Percentiles rank a stretch among this genome's conserved stretches.
Conservation (phyloP, 1,284 basidiomycete species). For the Inonotus obliquus region DNA sequence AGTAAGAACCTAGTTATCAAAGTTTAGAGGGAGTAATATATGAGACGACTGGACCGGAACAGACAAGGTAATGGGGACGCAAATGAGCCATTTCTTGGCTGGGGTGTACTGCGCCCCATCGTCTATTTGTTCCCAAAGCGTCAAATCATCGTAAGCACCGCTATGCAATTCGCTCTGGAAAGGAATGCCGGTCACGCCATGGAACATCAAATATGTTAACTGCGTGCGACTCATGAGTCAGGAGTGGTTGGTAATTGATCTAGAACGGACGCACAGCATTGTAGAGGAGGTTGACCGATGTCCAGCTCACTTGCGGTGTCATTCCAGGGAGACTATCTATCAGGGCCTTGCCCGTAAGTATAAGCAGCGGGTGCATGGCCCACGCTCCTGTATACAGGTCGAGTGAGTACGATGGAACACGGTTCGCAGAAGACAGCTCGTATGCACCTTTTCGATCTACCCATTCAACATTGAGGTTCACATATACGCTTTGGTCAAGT, state of each 20-base stretch:
- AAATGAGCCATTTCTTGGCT: conserved; percentile 96
- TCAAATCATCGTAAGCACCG: conserved; percentile 96
- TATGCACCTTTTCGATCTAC: conserved; percentile 92
- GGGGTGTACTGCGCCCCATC: conserved; percentile 98
- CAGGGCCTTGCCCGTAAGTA: conserved; percentile 85
- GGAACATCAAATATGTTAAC: conserved; percentile 98
- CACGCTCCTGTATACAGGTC: conserved; percentile 70
- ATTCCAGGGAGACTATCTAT: conserved; percentile 94
- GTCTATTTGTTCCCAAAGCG: conserved; percentile 99
- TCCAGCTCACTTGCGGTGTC: conserved; percentile 94
- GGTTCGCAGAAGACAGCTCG: neutral
- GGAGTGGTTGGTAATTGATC: neutral
- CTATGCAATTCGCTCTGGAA: conserved; percentile 86
- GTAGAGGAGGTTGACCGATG: conserved; percentile 89
- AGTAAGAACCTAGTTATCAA: conserved; percentile 73
- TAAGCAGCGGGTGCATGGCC: conserved; percentile 95
- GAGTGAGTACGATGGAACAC: neutral
- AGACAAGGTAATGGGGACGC: conserved; percentile 86
- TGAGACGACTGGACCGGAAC: conserved; percentile 31
- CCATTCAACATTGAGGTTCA: conserved; percentile 96
- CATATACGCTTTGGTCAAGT: conserved; percentile 77
- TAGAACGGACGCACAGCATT: conserved; percentile 66
- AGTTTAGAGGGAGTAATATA: conserved; percentile 1
- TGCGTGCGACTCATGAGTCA: conserved; percentile 30
- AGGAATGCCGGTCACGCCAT: conserved; percentile 95